Evolutionary conservation across 2,329 filamentous ascomycete species (phyloP).

Genomic region (Alternaria triticimaculans): DNA sequence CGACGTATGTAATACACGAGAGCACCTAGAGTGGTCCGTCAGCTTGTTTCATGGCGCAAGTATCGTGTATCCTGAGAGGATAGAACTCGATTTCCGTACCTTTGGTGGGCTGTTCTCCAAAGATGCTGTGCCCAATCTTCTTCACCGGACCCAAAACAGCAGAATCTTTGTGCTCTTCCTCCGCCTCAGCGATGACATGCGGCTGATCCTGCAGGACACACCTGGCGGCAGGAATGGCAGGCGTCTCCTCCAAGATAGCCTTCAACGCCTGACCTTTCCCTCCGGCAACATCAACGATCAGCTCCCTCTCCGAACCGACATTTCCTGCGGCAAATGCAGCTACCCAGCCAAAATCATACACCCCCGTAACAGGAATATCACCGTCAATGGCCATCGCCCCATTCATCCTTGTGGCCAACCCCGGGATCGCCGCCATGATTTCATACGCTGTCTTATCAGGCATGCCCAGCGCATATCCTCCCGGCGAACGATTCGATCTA

Average conservation of each 20-base stretch:
- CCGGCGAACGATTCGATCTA: conserved; percentile 7
- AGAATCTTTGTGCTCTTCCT: conserved; percentile 6
- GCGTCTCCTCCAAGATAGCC: conserved; percentile 7
- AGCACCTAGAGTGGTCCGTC: conserved; percentile 1
- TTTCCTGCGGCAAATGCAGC: background rate
- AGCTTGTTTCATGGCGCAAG: background rate
- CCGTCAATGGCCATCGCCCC: conserved; percentile 8
- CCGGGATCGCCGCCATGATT: conserved; percentile 9
- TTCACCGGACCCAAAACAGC: conserved; percentile 9
- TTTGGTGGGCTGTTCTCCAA: conserved; percentile 9
- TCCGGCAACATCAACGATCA: conserved; percentile 11
- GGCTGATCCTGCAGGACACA: conserved; percentile 12
- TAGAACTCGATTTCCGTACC: background rate
- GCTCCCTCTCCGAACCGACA: conserved; percentile 2
- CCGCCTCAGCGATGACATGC: conserved; percentile 9
- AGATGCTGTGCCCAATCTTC: conserved; percentile 9
- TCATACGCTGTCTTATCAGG: conserved; percentile 15
- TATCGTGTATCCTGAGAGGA: background rate
- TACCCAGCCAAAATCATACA: conserved; percentile 15
- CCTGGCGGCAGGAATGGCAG: conserved; percentile 5
- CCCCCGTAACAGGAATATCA: conserved; percentile 6
- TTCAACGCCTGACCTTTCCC: conserved; percentile 12
- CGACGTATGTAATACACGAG: conserved; percentile 12
- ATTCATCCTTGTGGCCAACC: conserved; percentile 7
- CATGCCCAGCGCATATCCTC: conserved; percentile 6